Evolutionary conservation across 169 alveolate genomes (phyloP), one percentile per base, ranked within the genome.

Genomic region (Plasmodium cynomolgi): DNA sequence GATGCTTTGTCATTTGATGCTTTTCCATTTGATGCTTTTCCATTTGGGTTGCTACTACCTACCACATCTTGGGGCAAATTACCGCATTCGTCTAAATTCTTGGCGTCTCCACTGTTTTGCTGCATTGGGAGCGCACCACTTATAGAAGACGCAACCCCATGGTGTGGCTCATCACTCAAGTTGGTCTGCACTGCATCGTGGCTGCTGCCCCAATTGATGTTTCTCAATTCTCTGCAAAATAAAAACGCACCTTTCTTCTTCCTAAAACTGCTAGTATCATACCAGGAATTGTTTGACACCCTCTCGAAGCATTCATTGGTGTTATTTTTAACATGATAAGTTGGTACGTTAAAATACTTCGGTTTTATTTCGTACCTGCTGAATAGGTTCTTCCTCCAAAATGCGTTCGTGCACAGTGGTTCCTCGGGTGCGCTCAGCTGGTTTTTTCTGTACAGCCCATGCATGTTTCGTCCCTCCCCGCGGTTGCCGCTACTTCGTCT

Each of bases 241-340:
- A 90, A 81, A 90, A 41, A 90, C 20, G 83, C 83, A 11, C 83
- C 91, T 20, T 90, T 90, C 58, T 90, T 50, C 75, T 81, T 90
- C 37, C 73, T 90, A 41, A 80, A 81, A 5, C 37, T 37, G 54
- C 91, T 81, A 44, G 91, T 90, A 9, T 90, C 94, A 90, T 90
- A 90, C 94, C 94, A 90, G 20, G 94, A 90, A 80, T 90, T 71
- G 11, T 90, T 80, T n/a, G 90, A 90, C 33, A 90, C 83, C 47
- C 91, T 58, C 72, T 90, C 84, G 75, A 90, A 90, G 37, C 58
- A 81, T 39, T 58, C 90, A 50, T 74, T 81, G 26, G 33, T 47
- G 31, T 29, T 13, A 68, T 47, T 47, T 80, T 90, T 86, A 17
- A 47, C 39, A 11, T 29, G 15, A 33, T 23, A 72, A 20, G 54